Conservation (phyloP, 1,139 yeast species). For the Hemisphaericaspora lyxosophila region DNA sequence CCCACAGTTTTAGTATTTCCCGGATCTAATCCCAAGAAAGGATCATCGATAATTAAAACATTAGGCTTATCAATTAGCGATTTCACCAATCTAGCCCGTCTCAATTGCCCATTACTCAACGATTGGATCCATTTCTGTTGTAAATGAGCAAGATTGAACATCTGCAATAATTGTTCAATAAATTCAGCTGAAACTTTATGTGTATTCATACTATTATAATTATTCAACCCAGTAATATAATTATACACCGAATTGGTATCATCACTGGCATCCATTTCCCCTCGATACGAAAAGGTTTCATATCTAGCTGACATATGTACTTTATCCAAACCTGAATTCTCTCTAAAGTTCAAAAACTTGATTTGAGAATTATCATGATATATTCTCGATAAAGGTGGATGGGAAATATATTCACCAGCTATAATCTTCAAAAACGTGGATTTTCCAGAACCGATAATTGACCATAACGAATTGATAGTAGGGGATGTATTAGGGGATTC, state of each 20-base stretch:
- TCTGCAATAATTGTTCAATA: slow-evolving; percentile 44
- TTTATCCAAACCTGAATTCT: slow-evolving; percentile 52
- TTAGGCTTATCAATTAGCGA: slow-evolving; percentile 66
- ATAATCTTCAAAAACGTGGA: slow-evolving; percentile 32
- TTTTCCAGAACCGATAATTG: slow-evolving; percentile 37
- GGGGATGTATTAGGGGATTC: slow-evolving; percentile 17
- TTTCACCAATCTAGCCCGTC: slow-evolving; percentile 84
- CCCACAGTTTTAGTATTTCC: slow-evolving; percentile 62
- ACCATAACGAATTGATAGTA: slow-evolving; percentile 28
- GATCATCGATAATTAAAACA: slow-evolving; percentile 79
- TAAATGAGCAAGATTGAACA: slow-evolving; percentile 56
- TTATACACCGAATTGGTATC: slow-evolving; percentile 73
- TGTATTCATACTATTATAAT: slow-evolving; percentile 40
- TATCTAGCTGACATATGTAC: slow-evolving; percentile 88
- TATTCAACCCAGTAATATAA: slow-evolving; percentile 51
- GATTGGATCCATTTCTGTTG: slow-evolving; percentile 79
- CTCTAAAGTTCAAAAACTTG: slow-evolving; percentile 60
- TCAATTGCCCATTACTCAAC: slow-evolving; percentile 87
- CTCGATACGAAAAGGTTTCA: slow-evolving; percentile 70
- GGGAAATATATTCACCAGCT: slow-evolving; percentile 43
- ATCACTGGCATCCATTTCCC: slow-evolving; percentile 53
- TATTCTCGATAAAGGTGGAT: slow-evolving; percentile 53
- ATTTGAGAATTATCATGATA: slow-evolving; percentile 43
- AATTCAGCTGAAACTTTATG: slow-evolving; percentile 15
- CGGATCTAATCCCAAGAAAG: slow-evolving; percentile 89